Evolutionary conservation across 2,329 filamentous ascomycete genomes (phyloP), one percentile per base, ranked within the genome.

Genomic region (Colletotrichum liaoningense): DNA sequence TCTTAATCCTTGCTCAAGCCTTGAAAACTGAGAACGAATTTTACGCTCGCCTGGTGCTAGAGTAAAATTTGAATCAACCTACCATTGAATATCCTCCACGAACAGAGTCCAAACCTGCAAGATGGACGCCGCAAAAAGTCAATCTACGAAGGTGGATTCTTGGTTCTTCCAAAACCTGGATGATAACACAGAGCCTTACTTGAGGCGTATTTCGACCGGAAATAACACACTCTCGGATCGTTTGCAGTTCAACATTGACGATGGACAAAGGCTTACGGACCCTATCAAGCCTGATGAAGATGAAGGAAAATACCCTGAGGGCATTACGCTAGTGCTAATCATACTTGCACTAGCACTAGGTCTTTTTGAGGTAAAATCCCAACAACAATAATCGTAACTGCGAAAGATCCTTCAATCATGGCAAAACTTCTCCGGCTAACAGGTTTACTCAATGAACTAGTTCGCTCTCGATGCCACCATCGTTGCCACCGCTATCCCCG

Each of bases 401-500:
- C 12, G 5, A 38, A 38, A 38, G 35, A 14, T 16, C 5, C 30
- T 33, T 33, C 2, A 33, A 33, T 33, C 30, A 14, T 2, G 35
- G 35, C 35, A 38, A 16, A 24, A 26, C 24, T 22, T 4, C 26
- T 56, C 24, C 26, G 9, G 24, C 24, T 24, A 22, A 38, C 5
- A 38, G 5, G 16, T 14, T 38, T 16, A 38, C 35, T 16, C 35
- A 16, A 38, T 16, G 35, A 38, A 16, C 14, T 24, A 56, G 54
- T 56, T 56, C 22, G 54, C 54, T 19, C 54, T 56, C 22, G 54
- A 56, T 26, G 54, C 54, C 24, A 91, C 57, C 9, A 71, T 75
- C 14, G 52, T 75, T 14, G 56, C 63, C 22, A 75, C 70, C 19
- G 74, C 70, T 14, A 63, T 72, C n/a, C 70, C 74, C 59, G 69